Evolutionary conservation across 1,284 basidiomycete species (phyloP).

Genomic region (Irpex sp.): DNA sequence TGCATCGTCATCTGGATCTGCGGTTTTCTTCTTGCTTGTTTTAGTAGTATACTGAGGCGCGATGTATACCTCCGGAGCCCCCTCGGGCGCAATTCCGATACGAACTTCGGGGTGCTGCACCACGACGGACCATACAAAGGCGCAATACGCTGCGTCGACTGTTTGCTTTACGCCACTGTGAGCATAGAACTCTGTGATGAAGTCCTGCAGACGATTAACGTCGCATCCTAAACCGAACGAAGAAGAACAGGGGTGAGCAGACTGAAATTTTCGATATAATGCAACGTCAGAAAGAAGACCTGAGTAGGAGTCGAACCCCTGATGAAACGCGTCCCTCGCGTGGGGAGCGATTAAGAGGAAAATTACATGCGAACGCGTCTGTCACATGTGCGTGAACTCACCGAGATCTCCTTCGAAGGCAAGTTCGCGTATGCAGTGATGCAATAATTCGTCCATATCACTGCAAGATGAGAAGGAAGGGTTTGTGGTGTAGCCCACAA

Average conservation of each 20-base stretch:
- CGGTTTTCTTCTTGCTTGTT: slow-evolving; percentile 54
- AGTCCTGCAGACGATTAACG: slow-evolving; percentile 63
- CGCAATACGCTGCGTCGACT: slow-evolving; percentile 72
- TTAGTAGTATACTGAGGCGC: slow-evolving; percentile 61
- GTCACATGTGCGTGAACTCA: slow-evolving; percentile 33
- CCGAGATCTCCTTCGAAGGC: slow-evolving; percentile 82
- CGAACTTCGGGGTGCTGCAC: slow-evolving; percentile 67
- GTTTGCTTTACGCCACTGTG: slow-evolving; percentile 45
- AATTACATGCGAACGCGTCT: slow-evolving; percentile 3
- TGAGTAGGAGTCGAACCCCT: slow-evolving; percentile 33
- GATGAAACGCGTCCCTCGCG: slow-evolving; percentile 10
- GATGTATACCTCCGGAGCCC: slow-evolving; percentile 64
- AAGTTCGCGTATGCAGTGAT: slow-evolving; percentile 72
- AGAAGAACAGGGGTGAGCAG: slow-evolving; percentile 11
- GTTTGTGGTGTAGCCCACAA: too few relatives aligned
- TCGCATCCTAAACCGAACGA: slow-evolving; percentile 53
- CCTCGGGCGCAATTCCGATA: slow-evolving; percentile 61
- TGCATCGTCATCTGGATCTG: slow-evolving; percentile 39
- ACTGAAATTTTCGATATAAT: background rate
- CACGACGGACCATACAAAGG: slow-evolving; percentile 79
- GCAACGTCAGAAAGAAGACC: slow-evolving; percentile 8
- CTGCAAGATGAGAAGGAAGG: background rate
- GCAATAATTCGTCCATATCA: slow-evolving; percentile 71
- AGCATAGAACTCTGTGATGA: slow-evolving; percentile 62
- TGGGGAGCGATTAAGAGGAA: background rate